These are phyloP conservation scores for Xylaria venustula DNA, from an alignment of 495 filamentous ascomycete species.

Conservation along the genomic window DNA sequence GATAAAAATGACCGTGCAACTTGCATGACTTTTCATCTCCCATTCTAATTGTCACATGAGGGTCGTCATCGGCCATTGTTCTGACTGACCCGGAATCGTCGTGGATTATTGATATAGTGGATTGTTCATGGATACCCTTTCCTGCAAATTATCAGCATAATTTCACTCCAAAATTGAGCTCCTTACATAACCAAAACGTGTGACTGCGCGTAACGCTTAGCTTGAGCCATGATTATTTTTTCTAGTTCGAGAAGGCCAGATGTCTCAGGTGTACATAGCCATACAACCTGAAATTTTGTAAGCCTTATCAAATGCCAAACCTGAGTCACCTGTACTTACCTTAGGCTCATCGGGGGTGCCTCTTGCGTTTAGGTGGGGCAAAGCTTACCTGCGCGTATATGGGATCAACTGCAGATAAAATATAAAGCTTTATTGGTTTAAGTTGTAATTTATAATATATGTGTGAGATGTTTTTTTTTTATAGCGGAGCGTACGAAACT, in stretches of 20 bases:
- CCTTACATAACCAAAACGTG: slow-evolving; percentile 4
- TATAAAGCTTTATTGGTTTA: too few relatives aligned
- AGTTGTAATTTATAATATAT: too few relatives aligned
- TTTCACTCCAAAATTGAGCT: neutral
- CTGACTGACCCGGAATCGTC: neutral
- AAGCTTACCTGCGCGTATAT: too few relatives aligned
- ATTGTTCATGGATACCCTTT: neutral
- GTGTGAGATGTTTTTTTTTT: too few relatives aligned
- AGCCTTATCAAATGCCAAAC: neutral
- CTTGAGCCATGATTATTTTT: neutral
- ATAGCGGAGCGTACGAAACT: too few relatives aligned
- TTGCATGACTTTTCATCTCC: neutral
- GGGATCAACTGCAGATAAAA: too few relatives aligned
- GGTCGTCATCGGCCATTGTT: neutral
- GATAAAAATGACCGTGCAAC: neutral
- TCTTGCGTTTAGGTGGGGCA: too few relatives aligned
- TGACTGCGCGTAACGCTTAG: neutral
- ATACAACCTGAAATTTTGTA: neutral
- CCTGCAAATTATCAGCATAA: neutral
- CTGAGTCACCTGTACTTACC: neutral
- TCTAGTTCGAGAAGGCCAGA: neutral
- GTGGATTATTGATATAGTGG: neutral
- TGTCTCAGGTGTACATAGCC: neutral
- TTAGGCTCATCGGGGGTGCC: too few relatives aligned
- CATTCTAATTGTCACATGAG: neutral